Evolutionary conservation across 148 eudicot genomes (phyloP).

Genomic region (Linanthus parryae): DNA sequence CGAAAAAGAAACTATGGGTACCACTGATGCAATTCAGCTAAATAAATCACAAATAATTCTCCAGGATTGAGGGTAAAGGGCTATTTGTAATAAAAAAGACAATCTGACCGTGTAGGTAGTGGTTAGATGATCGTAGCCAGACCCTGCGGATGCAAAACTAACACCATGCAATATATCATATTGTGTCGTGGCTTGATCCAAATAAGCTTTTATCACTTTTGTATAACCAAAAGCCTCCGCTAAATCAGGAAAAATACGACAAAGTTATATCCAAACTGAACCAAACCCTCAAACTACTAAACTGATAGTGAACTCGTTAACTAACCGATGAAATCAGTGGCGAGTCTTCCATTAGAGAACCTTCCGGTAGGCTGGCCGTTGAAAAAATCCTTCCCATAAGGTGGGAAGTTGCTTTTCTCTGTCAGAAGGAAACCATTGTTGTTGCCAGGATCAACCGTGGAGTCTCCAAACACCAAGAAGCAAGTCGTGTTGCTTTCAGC

Average conservation of each 20-base stretch:
- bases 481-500: slow-evolving; percentile 26
- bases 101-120: slow-evolving; percentile 29
- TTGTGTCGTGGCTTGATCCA: slow-evolving; percentile 23
- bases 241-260: too few species aligned
- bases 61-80: too few species aligned
- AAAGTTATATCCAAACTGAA: too few species aligned
- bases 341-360: slow-evolving; percentile 43
- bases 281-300: too few species aligned
- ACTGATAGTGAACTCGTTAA: too few species aligned
- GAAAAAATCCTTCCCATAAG: slow-evolving; percentile 42
- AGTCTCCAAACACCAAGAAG: slow-evolving; percentile 68
- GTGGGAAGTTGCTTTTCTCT: slow-evolving; percentile 30
- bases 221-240: slow-evolving; percentile 38
- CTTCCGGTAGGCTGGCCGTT: slow-evolving; percentile 35
- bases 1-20: too few species aligned
- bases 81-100: too few species aligned
- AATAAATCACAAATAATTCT: too few species aligned
- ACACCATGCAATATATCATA: slow-evolving; percentile 27
- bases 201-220: slow-evolving; percentile 23
- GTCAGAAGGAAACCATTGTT: slow-evolving; percentile 24
- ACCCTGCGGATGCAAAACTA: slow-evolving; percentile 48
- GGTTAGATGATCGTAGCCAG: slow-evolving; percentile 48
- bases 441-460: slow-evolving; percentile 75
- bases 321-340: slow-evolving; percentile 47
- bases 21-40: too few species aligned